These are phyloP conservation scores for Rhodotorula toruloides DNA, from an alignment of 768 basidiomycete genomes.

Conservation along the genomic window DNA sequence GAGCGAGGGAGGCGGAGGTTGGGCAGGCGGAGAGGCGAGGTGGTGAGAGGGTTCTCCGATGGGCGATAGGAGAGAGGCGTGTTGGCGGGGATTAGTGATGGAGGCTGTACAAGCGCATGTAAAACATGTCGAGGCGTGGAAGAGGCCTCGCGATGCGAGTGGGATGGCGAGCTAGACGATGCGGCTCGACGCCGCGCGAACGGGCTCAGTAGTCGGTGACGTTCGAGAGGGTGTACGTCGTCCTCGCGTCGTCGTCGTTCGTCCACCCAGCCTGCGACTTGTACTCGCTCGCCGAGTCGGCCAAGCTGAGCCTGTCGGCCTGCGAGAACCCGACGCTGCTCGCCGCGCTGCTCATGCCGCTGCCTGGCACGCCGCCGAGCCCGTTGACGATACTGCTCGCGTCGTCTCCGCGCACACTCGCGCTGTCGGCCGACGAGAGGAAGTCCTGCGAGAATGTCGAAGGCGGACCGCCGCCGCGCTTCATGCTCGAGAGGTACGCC, in stretches of 20 bases:
- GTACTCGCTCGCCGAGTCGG: slow-evolving; percentile 35
- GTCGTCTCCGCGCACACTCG: slow-evolving; percentile 49
- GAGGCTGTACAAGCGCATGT: too few species aligned
- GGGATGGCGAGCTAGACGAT: background rate
- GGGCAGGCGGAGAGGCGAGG: too few species aligned
- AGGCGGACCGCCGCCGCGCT: slow-evolving; percentile 55
- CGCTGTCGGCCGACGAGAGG: slow-evolving; percentile 14
- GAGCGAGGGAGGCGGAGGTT: too few species aligned
- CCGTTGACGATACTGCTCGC: slow-evolving; percentile 49
- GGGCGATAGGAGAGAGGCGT: too few species aligned
- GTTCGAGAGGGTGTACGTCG: slow-evolving; percentile 22
- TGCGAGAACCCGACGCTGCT: slow-evolving; percentile 75
- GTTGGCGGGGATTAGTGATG: too few species aligned
- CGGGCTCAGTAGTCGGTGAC: slow-evolving; percentile 32
- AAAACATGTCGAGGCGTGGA: too few species aligned
- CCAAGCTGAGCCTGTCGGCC: slow-evolving; percentile 72
- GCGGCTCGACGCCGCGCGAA: background rate
- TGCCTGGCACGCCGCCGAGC: background rate
- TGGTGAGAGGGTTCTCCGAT: too few species aligned
- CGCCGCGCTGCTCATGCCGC: slow-evolving; percentile 28
- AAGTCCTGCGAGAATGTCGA: slow-evolving; percentile 41
- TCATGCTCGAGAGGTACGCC: slow-evolving; percentile 54
- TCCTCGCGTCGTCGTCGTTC: slow-evolving; percentile 25
- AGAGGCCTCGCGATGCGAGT: background rate
- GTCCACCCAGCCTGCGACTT: slow-evolving; percentile 30